Evolutionary conservation across 768 basidiomycete genomes (phyloP), one percentile per base, ranked within the genome.

Genomic region (Boletus rubropictus): DNA sequence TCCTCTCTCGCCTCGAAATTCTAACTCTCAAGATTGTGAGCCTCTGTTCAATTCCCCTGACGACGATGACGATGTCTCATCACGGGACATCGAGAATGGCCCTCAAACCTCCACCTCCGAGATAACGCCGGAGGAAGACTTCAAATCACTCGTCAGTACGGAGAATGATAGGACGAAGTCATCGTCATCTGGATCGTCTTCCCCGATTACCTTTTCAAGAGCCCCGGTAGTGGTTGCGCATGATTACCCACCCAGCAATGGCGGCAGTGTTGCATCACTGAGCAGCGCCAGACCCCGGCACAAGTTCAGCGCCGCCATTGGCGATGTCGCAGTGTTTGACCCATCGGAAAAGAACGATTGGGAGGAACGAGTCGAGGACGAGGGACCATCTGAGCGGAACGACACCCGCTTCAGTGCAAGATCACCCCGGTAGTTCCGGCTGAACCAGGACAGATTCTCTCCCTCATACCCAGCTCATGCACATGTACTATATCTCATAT

Each of bases 41-140:
- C 86, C 87, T 17, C 69, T 89, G 7, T 87, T 86, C 60, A 60
- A 68, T 15, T 69, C 71, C n/a, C 69, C 76, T 18, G 80, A 82
- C 14, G 79, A 79, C 29, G 76, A 78, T 42, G 73, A 78, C 38
- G 68, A 64, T 17, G 54, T 40, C 41, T 42, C 50, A 21, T 50
- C 60, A 39, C 60, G 25, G 22, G 78, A 82, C 54, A 62, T 81
- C 35, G 78, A 82, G 53, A 73, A 72, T 44, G 72, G 68, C 7
- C 68, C 66, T 10, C 59, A 52, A 11, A 53, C 59, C n/a, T 60
- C 67, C 25, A 64, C 50, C 36, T 71, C 77, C 15, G 65, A 63
- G 32, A 68, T 68, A 14, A 62, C 62, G 2, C 53, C 62, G 4
- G 63, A 60, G 25, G 68, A 54, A 2, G 58, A 59, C 14, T 27